Percentiles rank a stretch among this genome's conserved stretches.
phyloP scores from a whole-genome alignment of 2,329 filamentous ascomycete genomes.

The Paraconiothyrium sp. region DNA sequence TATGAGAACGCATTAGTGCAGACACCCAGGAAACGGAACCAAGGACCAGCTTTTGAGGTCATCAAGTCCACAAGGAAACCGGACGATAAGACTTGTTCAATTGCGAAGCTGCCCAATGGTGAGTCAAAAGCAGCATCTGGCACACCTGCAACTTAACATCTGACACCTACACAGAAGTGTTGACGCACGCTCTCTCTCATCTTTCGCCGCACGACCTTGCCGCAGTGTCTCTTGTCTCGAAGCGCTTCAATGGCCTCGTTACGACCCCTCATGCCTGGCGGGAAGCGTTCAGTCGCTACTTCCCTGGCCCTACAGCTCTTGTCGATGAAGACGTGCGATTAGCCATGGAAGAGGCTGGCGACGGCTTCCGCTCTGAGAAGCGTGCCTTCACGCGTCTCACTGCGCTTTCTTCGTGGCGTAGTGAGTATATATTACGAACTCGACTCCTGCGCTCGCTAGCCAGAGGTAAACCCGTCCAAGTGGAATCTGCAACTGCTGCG shows the following conservation, averaged over 20 bases:
- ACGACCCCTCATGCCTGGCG: slow-evolving; percentile 94
- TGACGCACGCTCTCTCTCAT: slow-evolving; percentile 91
- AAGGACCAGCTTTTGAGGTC: slow-evolving; percentile 62
- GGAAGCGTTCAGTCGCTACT: slow-evolving; percentile 89
- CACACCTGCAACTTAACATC: slow-evolving; percentile 15
- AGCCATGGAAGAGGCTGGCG: slow-evolving; percentile 51
- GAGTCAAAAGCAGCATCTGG: slow-evolving; percentile 39
- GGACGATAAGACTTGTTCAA: slow-evolving; percentile 57
- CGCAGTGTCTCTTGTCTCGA: slow-evolving; percentile 84
- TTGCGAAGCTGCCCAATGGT: slow-evolving; percentile 83
- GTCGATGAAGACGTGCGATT: slow-evolving; percentile 53
- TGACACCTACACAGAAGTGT: slow-evolving; percentile 71
- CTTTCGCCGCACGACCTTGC: slow-evolving; percentile 85
- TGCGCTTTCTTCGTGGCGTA: slow-evolving; percentile 88
- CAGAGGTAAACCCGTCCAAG: slow-evolving; percentile 78
- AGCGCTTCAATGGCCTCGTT: slow-evolving; percentile 84
- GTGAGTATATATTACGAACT: slow-evolving; percentile 91
- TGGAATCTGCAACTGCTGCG: slow-evolving; percentile 61
- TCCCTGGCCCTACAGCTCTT: slow-evolving; percentile 76
- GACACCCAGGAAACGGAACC: slow-evolving; percentile 49
- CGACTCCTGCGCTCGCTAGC: slow-evolving; percentile 81
- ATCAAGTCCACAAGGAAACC: slow-evolving; percentile 58
- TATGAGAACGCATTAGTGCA: slow-evolving; percentile 61
- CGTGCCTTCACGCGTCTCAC: slow-evolving; percentile 86
- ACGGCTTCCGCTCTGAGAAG: slow-evolving; percentile 71